Percentiles rank a stretch among this genome's conserved stretches.
Conservation (phyloP, 495 filamentous ascomycete genomes). For the Penicillium turbatum region DNA sequence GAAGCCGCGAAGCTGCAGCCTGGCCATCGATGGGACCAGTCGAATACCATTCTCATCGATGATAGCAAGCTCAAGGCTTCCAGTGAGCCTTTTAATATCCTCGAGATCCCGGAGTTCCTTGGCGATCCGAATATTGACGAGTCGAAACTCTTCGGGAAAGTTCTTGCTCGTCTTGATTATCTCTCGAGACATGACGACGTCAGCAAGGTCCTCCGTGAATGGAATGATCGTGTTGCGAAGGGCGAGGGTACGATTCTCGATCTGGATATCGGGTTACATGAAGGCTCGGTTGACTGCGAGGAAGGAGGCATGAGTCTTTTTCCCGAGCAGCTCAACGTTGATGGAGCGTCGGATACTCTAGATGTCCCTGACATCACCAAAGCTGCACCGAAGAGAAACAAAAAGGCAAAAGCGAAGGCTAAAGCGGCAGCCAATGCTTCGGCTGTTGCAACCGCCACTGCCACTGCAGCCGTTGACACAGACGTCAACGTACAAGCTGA, state of each 20-base stretch:
- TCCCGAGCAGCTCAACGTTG: background rate
- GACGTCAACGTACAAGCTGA: no score
- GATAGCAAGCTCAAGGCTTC: constrained; percentile 74
- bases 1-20: background rate
- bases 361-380: background rate
- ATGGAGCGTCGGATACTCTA: no score
- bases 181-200: constrained; percentile 38
- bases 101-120: constrained; percentile 73
- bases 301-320: constrained; percentile 19
- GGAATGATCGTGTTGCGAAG: constrained; percentile 18
- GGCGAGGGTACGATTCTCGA: constrained; percentile 23
- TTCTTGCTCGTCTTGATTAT: constrained; percentile 30
- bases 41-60: constrained; percentile 87
- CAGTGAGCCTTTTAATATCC: constrained; percentile 77
- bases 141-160: constrained; percentile 28
- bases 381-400: constrained; percentile 9
- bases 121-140: constrained; percentile 27
- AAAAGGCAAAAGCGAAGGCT: constrained; percentile 17
- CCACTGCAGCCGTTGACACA: background rate
- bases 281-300: constrained; percentile 5
- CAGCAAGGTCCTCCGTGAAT: constrained; percentile 33
- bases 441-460: background rate
- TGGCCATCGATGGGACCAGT: constrained; percentile 60
- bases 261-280: constrained; percentile 12
- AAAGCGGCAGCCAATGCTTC: constrained; percentile 9